These are phyloP conservation scores for Aspergillus pseudonomiae DNA, from an alignment of 2,329 filamentous ascomycete species.

Conservation along the genomic window DNA sequence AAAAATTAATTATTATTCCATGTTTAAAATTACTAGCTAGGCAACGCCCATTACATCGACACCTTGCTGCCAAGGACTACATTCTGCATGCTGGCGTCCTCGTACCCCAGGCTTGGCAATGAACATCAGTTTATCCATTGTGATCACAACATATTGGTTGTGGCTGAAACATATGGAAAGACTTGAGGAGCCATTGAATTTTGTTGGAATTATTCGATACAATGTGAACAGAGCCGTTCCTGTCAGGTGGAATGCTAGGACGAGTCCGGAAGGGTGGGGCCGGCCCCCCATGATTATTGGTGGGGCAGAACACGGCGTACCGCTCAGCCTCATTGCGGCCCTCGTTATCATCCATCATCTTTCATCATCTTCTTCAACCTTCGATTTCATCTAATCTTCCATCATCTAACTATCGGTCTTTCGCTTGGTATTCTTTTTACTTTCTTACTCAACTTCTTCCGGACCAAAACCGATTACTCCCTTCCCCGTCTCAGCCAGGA, in stretches of 20 bases:
- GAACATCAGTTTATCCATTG: too few species aligned
- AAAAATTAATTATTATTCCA: too few species aligned
- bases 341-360: not conserved
- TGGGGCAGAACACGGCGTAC: not conserved
- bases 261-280: not conserved
- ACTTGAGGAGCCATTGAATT: too few species aligned
- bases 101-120: too few species aligned
- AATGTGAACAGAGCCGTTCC: too few species aligned
- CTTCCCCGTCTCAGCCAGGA: not conserved
- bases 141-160: too few species aligned
- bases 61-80: too few species aligned
- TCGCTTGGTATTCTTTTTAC: slow-evolving; percentile 1
- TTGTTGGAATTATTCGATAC: too few species aligned
- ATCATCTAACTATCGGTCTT: slow-evolving; percentile 11
- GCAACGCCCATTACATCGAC: too few species aligned
- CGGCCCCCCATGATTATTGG: not conserved
- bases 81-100: too few species aligned
- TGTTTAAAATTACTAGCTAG: too few species aligned
- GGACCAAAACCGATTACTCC: not conserved
- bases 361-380: not conserved
- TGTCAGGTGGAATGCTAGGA: not conserved
- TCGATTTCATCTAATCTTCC: not conserved
- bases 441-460: not conserved
- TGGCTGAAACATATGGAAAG: too few species aligned
- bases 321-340: slow-evolving; percentile 15